Evolutionary conservation across 345 rosid genomes (phyloP).

Genomic region (Populus ilicifolia): DNA sequence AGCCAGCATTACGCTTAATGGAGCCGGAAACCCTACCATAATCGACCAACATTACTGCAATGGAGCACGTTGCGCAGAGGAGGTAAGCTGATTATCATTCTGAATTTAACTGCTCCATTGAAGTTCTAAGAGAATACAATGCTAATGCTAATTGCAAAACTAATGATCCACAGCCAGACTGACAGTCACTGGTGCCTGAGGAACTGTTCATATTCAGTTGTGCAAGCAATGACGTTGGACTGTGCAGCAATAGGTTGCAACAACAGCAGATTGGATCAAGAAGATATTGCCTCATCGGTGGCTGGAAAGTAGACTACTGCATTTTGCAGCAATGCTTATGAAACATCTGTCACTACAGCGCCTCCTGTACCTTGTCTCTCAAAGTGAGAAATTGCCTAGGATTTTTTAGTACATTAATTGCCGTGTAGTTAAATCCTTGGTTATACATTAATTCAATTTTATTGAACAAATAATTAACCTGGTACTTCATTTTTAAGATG

Average conservation of each 20-base stretch:
- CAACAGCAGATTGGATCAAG: conserved; percentile 6
- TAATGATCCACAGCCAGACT: conserved; percentile 4
- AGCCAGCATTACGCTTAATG: not conserved
- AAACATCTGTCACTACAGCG: not conserved
- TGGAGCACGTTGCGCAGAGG: not conserved
- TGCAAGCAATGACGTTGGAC: conserved; percentile 26
- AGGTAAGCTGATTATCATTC: not conserved
- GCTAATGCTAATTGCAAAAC: no score
- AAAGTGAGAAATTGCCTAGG: not conserved
- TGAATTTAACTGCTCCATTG: no score
- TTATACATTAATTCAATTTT: no score
- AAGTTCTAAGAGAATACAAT: no score
- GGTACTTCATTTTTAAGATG: no score
- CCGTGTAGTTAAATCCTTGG: not conserved
- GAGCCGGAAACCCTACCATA: conserved; percentile 21
- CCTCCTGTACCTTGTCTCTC: conserved; percentile 15
- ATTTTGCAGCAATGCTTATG: conserved; percentile 26
- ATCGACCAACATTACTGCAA: conserved; percentile 30
- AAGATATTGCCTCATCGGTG: conserved; percentile 16
- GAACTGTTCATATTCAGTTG: conserved; percentile 15
- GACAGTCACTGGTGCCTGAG: conserved; percentile 14
- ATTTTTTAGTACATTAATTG: no score
- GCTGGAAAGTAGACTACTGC: not conserved
- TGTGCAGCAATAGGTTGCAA: conserved; percentile 28
- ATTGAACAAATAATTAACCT: no score